Conservation (phyloP, 371 early-diverging fungal species). For the Polyrhizophydium stewartii region DNA sequence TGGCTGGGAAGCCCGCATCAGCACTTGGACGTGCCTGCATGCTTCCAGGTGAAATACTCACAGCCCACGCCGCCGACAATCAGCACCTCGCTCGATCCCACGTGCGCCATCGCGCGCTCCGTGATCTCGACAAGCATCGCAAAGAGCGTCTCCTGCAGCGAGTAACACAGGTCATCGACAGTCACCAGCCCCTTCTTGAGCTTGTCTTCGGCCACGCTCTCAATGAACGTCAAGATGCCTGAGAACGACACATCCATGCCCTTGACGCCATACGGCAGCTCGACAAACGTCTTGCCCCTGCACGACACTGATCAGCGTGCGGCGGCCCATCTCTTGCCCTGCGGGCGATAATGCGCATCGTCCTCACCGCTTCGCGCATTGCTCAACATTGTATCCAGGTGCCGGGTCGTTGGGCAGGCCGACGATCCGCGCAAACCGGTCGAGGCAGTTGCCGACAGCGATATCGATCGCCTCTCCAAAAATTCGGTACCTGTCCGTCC, state of each 20-base stretch:
- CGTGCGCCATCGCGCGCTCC: conserved; percentile 99
- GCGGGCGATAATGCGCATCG: not conserved
- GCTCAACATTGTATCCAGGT: conserved; percentile 99
- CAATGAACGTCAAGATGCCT: conserved; percentile 91
- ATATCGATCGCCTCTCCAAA: conserved; percentile 99
- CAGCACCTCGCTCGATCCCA: conserved; percentile 89
- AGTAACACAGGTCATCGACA: conserved; percentile 93
- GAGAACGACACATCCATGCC: conserved; percentile 99
- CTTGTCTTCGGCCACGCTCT: conserved; percentile 62
- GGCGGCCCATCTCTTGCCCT: not conserved
- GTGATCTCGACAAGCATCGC: conserved; percentile 99
- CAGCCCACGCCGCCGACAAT: conserved; percentile 99
- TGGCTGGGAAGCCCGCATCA: conserved; percentile 48
- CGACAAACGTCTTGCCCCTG: conserved; percentile 82
- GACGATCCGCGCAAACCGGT: conserved; percentile 95
- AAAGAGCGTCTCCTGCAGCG: conserved; percentile 98
- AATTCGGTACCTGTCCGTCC: conserved; percentile 90
- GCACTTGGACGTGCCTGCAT: no score
- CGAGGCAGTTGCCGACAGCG: conserved; percentile 99
- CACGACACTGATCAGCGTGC: not conserved
- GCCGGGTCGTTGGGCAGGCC: conserved; percentile 95
- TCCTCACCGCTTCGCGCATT: conserved; percentile 76
- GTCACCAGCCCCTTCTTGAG: conserved; percentile 30
- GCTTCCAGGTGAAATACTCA: no score
- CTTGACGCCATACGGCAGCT: conserved; percentile 97